phyloP scores from a whole-genome alignment of 140 eudicot genomes.

The Erigeron philadelphicus region DNA sequence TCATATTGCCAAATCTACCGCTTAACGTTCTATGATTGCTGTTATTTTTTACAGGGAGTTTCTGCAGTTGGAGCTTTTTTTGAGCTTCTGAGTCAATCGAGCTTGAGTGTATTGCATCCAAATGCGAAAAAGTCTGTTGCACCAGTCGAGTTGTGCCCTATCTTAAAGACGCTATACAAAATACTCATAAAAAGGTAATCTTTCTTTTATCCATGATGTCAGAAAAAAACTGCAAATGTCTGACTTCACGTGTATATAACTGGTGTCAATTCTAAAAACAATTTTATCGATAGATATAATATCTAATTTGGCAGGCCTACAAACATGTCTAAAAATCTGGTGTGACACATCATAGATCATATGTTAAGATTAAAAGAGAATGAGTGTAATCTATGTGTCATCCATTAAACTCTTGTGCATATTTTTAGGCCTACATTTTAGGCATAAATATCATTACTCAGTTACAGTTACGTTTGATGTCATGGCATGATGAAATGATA shows the following conservation, averaged over 20 bases:
- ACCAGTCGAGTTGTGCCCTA: constrained; percentile 78
- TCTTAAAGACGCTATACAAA: constrained; percentile 67
- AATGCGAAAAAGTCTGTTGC: constrained; percentile 73
- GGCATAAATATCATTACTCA: too few relatives aligned
- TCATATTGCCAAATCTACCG: neutral
- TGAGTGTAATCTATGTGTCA: too few relatives aligned
- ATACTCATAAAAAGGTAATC: constrained; percentile 63
- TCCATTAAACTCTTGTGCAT: too few relatives aligned
- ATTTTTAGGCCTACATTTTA: too few relatives aligned
- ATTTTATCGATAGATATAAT: too few relatives aligned
- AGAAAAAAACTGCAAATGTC: neutral
- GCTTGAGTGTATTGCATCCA: constrained; percentile 58
- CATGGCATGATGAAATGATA: constrained; percentile 3
- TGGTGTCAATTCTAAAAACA: too few relatives aligned
- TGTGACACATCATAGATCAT: too few relatives aligned
- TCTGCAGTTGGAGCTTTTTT: constrained; percentile 80
- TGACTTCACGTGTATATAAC: constrained; percentile 1
- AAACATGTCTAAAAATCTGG: too few relatives aligned
- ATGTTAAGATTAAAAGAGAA: too few relatives aligned
- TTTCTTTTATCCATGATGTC: neutral
- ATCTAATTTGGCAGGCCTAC: too few relatives aligned
- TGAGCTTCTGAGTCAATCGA: constrained; percentile 69
- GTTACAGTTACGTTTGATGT: constrained; percentile 4
- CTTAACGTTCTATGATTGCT: neutral
- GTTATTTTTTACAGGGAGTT: constrained; percentile 47